Percentiles rank a stretch among this genome's conserved stretches.
Evolutionary conservation across 1,284 basidiomycete genomes (phyloP).

Genomic region (Malassezia caprae): DNA sequence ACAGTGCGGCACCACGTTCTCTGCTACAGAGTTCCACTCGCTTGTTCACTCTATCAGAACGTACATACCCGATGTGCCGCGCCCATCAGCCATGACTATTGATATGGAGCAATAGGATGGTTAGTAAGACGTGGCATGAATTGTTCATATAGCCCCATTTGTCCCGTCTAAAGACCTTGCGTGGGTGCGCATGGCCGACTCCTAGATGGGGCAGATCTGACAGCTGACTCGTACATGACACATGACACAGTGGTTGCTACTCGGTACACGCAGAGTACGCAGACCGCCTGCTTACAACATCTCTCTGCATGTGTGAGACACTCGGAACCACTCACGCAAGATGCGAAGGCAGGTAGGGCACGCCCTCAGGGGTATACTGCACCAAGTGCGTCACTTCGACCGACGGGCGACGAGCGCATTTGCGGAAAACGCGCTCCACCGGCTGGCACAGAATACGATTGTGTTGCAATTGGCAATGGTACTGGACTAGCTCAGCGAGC

Average conservation of each 20-base stretch:
- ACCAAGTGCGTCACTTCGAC: constrained; percentile 36
- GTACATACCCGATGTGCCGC: constrained; percentile 9
- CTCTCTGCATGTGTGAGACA: not conserved
- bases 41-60: not conserved
- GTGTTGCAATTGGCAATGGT: constrained; percentile 25
- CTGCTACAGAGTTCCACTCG: not conserved
- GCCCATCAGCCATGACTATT: constrained; percentile 17
- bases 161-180: constrained; percentile 16
- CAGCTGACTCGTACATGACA: not conserved
- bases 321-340: constrained; percentile 19
- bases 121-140: constrained; percentile 14
- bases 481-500: constrained; percentile 28
- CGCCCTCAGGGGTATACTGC: constrained; percentile 24
- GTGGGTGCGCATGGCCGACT: constrained; percentile 13
- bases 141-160: constrained; percentile 15
- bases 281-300: not conserved
- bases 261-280: not conserved
- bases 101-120: constrained; percentile 11
- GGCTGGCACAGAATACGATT: constrained; percentile 28
- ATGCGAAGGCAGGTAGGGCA: constrained; percentile 22
- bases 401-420: constrained; percentile 23
- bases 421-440: constrained; percentile 32
- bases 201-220: constrained; percentile 13
- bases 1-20: not conserved
- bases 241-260: not conserved